These are phyloP conservation scores for Ophiocordyceps camponoti-leonardi DNA, from an alignment of 2,329 filamentous ascomycete species.

Conservation along the genomic window DNA sequence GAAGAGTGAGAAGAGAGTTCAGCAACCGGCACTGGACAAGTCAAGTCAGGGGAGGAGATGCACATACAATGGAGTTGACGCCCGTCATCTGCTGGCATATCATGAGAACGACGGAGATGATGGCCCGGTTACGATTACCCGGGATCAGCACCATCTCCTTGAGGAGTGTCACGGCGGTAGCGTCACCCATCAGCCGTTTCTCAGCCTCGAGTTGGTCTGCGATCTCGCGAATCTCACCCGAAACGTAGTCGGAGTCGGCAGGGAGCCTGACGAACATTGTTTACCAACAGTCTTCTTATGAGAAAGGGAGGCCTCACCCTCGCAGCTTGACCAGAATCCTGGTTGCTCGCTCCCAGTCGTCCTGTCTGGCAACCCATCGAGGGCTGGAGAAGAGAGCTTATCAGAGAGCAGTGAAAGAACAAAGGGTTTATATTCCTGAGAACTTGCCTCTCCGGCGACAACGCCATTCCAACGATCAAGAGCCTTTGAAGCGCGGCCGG, in stretches of 20 bases:
- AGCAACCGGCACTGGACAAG: neutral
- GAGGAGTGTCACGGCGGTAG: slow-evolving; percentile 36
- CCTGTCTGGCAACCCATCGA: slow-evolving; percentile 49
- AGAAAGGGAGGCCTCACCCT: slow-evolving; percentile 7
- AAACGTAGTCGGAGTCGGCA: slow-evolving; percentile 33
- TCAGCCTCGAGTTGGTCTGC: slow-evolving; percentile 44
- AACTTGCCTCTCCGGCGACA: slow-evolving; percentile 31
- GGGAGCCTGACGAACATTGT: slow-evolving; percentile 23
- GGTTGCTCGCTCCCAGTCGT: slow-evolving; percentile 48
- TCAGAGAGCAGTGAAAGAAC: neutral
- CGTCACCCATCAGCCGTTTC: slow-evolving; percentile 35
- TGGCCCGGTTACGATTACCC: slow-evolving; percentile 44
- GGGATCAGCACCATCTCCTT: slow-evolving; percentile 46
- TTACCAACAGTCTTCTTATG: too few relatives aligned
- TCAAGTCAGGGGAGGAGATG: slow-evolving; percentile 9
- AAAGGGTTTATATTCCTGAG: neutral
- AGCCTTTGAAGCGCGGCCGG: slow-evolving; percentile 12
- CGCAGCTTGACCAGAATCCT: slow-evolving; percentile 34
- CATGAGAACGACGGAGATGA: slow-evolving; percentile 44
- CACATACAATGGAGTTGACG: slow-evolving; percentile 27
- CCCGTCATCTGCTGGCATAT: slow-evolving; percentile 61
- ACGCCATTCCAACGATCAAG: slow-evolving; percentile 40
- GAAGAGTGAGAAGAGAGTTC: neutral
- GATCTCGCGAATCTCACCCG: slow-evolving; percentile 43
- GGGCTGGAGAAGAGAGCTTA: slow-evolving; percentile 23